Conservation (phyloP, 768 basidiomycete genomes). For the Pulveroboletus sp. region DNA sequence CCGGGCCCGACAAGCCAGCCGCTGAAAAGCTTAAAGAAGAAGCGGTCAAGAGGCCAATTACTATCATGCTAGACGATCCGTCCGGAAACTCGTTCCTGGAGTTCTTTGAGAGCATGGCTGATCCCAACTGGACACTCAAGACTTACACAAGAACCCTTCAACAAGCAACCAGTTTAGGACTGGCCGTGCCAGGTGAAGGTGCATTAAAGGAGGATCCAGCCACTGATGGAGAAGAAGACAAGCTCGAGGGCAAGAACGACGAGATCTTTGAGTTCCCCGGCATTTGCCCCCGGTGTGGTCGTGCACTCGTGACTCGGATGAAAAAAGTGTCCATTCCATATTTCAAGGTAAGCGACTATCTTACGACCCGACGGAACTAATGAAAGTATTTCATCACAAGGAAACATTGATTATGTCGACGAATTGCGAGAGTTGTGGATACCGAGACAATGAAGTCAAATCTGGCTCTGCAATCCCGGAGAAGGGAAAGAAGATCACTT, state of each 20-base stretch:
- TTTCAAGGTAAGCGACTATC: constrained; percentile 67
- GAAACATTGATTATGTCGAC: constrained; percentile 98
- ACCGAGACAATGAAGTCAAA: constrained; percentile 97
- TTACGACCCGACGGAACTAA: background rate
- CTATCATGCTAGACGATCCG: constrained; percentile 86
- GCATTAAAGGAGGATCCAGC: background rate
- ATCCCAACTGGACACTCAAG: constrained; percentile 90
- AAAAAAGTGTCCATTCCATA: constrained; percentile 96
- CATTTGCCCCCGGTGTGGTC: constrained; percentile 85
- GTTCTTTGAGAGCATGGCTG: constrained; percentile 80
- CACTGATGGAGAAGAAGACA: constrained; percentile 14
- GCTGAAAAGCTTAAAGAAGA: constrained; percentile 38
- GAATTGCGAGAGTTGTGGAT: constrained; percentile 93
- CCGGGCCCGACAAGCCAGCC: constrained; percentile 26
- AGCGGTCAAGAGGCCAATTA: constrained; percentile 67
- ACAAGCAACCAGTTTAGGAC: constrained; percentile 79
- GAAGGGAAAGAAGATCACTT: constrained; percentile 80
- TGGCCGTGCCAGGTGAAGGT: constrained; percentile 52
- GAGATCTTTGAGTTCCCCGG: constrained; percentile 90
- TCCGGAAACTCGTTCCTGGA: constrained; percentile 97
- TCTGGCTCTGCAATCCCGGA: constrained; percentile 87
- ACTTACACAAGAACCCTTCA: constrained; percentile 76
- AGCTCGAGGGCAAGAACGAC: constrained; percentile 54
- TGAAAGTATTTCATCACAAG: constrained; percentile 38
- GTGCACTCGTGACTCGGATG: constrained; percentile 83